These are phyloP conservation scores for Aaosphaeria arxii DNA, from an alignment of 2,329 filamentous ascomycete genomes.

Conservation along the genomic window DNA sequence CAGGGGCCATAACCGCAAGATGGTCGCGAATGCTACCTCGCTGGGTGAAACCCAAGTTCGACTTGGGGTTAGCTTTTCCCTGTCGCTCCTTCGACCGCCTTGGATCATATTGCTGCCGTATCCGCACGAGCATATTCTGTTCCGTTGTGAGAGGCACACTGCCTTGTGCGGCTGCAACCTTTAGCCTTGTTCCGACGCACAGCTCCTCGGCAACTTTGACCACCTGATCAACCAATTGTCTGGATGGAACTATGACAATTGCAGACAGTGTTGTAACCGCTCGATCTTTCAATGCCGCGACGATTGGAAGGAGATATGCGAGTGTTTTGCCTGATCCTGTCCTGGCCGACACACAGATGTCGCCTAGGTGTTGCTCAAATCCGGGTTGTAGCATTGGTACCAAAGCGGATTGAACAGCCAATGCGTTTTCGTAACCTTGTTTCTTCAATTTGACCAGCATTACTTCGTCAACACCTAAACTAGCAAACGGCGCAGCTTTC, in stretches of 20 bases:
- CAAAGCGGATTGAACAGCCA: slow-evolving; percentile 76
- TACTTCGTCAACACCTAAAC: slow-evolving; percentile 61
- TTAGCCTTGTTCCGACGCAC: slow-evolving; percentile 71
- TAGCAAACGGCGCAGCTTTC: slow-evolving; percentile 59
- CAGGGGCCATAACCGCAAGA: slow-evolving; percentile 46
- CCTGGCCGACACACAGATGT: slow-evolving; percentile 85
- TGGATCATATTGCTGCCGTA: slow-evolving; percentile 61
- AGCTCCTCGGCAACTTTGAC: slow-evolving; percentile 69
- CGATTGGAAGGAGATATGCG: slow-evolving; percentile 83
- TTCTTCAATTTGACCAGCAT: slow-evolving; percentile 61
- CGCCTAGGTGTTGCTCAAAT: slow-evolving; percentile 61
- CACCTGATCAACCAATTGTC: slow-evolving; percentile 86
- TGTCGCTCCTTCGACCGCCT: slow-evolving; percentile 52
- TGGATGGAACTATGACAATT: slow-evolving; percentile 83
- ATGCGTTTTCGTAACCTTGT: slow-evolving; percentile 68
- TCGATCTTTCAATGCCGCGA: slow-evolving; percentile 68
- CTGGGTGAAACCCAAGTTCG: slow-evolving; percentile 30
- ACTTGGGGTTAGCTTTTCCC: slow-evolving; percentile 36
- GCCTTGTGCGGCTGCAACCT: slow-evolving; percentile 79
- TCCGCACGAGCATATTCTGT: slow-evolving; percentile 59
- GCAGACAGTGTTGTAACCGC: slow-evolving; percentile 68
- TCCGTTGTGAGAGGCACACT: slow-evolving; percentile 70
- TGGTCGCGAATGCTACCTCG: slow-evolving; percentile 33
- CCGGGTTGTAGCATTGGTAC: slow-evolving; percentile 75
- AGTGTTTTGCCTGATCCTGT: slow-evolving; percentile 96